Evolutionary conservation across 768 basidiomycete species (phyloP).

Genomic region (Suillus discolor): DNA sequence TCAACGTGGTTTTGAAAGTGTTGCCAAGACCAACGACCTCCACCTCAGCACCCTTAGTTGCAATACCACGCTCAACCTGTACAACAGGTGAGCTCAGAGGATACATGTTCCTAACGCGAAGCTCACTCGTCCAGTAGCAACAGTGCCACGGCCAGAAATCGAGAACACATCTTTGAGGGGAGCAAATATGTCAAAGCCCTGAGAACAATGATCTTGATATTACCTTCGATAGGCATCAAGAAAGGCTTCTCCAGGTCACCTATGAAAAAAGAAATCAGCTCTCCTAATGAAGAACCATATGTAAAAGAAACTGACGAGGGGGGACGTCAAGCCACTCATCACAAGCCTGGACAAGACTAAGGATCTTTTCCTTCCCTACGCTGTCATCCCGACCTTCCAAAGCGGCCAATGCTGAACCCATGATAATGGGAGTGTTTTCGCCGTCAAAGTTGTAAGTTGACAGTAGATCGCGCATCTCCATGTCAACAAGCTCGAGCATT

Average conservation of each 20-base stretch:
- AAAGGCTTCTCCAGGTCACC: constrained; percentile 98
- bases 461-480: constrained; percentile 99
- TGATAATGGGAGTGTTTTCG: constrained; percentile 96
- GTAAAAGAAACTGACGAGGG: constrained; percentile 56
- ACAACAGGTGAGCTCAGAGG: background rate
- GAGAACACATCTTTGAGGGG: constrained; percentile 82
- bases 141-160: constrained; percentile 97
- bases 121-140: constrained; percentile 89
- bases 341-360: constrained; percentile 82
- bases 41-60: constrained; percentile 90
- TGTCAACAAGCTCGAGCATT: constrained; percentile 99
- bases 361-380: constrained; percentile 78
- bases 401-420: constrained; percentile 96
- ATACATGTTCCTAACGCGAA: background rate
- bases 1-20: constrained; percentile 87
- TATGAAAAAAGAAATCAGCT: constrained; percentile 28
- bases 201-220: constrained; percentile 3
- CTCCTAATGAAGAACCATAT: constrained; percentile 5
- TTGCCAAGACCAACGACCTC: constrained; percentile 89
- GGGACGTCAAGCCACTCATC: constrained; percentile 96
- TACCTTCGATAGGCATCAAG: constrained; percentile 91
- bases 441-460: constrained; percentile 94
- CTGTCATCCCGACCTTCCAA: constrained; percentile 84
- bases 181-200: constrained; percentile 1
- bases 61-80: constrained; percentile 89